Base-by-base conservation (phyloP, 306 rosid genomes). In the Biancaea sappan region DNA sequence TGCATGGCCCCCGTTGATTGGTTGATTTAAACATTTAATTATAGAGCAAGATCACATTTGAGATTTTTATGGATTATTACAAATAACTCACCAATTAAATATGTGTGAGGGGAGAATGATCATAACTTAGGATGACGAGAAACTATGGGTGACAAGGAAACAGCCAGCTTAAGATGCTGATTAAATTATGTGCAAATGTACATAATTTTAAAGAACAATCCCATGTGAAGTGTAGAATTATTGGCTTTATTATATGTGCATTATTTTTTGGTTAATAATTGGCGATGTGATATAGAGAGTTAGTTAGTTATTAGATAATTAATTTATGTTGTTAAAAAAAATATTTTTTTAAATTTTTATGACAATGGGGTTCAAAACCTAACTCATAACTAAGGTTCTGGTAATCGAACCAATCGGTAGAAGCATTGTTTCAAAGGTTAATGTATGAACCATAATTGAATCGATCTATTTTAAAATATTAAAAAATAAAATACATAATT, bases 1-100 rank as follows among this genome's bases (percentile, higher is more conserved):
- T 66, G 40, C 67, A 72, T 43, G 16, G 2, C 2, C 31, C 26
- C 56, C 18, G n/a, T 61, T 71, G 13, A 24, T 73, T 47, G 29
- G 41, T 24, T 63, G 31, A 6, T 51, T 13, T n/a, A 46, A 35
- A 59, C 43, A 56, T 59, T 28, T 60, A 2, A 8, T 40, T 60
- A 43, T 35, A 68, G 78, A 29, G 80, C 18, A 72, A 26, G 77
- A 85, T 78, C 44, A 11, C 48, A 51, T 66, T 78, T 71, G 73
- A 81, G n/a, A n/a, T n/a, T 72, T 75, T 81, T 32, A 18, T 65
- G 29, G 68, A 48, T 54, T 82, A 78, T 53, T 69, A 6, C 64
- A 56, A 35, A n/a, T 4, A 16, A 47, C 31, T 31, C 28, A 78
- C 18, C 16, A 74, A 78, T 53, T 16, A 43, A 78, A 62, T 22